Conservation (phyloP, 1,284 basidiomycete species). For the Cerioporus squamosus region DNA sequence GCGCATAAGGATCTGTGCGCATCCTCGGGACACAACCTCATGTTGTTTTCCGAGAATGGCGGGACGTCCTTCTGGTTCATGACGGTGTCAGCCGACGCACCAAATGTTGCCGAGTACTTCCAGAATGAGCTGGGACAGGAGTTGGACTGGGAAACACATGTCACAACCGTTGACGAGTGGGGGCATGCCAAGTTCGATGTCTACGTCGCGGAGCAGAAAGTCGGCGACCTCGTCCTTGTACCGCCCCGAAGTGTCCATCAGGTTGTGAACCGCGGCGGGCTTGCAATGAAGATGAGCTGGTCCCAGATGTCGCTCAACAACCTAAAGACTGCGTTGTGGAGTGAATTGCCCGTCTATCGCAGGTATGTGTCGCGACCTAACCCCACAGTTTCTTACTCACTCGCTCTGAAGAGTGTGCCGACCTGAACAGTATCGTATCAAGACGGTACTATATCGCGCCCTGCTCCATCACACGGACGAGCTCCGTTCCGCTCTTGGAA, state of each 20-base stretch:
- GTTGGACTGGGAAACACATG: slow-evolving; percentile 72
- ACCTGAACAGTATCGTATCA: slow-evolving; percentile 73
- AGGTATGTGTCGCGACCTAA: slow-evolving; percentile 49
- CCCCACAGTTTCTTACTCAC: slow-evolving; percentile 9
- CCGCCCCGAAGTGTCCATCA: slow-evolving; percentile 79
- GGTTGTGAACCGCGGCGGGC: slow-evolving; percentile 75
- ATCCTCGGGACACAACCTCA: slow-evolving; percentile 80
- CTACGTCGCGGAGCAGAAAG: slow-evolving; percentile 68
- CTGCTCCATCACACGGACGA: slow-evolving; percentile 45
- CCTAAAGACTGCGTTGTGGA: slow-evolving; percentile 58
- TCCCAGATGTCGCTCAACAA: slow-evolving; percentile 75
- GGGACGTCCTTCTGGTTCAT: slow-evolving; percentile 84
- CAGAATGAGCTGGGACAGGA: slow-evolving; percentile 55
- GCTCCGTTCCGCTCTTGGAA: slow-evolving; percentile 20
- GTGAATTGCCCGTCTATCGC: slow-evolving; percentile 77
- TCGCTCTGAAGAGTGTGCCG: slow-evolving; percentile 65
- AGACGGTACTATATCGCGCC: slow-evolving; percentile 61
- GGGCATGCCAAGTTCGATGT: slow-evolving; percentile 64
- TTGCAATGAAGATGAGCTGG: slow-evolving; percentile 81
- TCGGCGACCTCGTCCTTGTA: slow-evolving; percentile 79
- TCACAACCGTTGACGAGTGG: slow-evolving; percentile 66
- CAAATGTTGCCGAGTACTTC: slow-evolving; percentile 60
- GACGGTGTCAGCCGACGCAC: slow-evolving; percentile 62
- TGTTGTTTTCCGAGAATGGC: slow-evolving; percentile 72
- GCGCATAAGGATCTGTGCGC: slow-evolving; percentile 82